These are phyloP conservation scores for Phalaenopsis equestris DNA, from an alignment of 106 monocot genomes.

Conservation along the genomic window DNA sequence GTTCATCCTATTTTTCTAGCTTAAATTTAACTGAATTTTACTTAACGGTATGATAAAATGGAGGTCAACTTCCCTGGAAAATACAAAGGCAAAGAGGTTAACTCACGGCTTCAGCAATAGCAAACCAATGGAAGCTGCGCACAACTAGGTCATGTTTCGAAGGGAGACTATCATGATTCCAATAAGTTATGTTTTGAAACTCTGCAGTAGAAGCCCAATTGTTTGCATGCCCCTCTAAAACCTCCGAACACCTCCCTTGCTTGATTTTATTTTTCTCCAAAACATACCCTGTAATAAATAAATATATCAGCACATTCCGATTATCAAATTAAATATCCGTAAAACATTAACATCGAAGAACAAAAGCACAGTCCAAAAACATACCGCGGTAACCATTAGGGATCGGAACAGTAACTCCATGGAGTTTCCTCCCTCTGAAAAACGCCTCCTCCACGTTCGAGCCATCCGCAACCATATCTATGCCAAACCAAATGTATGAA, in stretches of 20 bases:
- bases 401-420: slow-evolving; percentile 35
- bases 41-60: background rate
- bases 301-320: background rate
- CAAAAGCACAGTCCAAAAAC: background rate
- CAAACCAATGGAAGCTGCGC: slow-evolving; percentile 59
- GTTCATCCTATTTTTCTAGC: no score
- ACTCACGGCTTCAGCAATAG: slow-evolving; percentile 68
- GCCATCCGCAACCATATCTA: slow-evolving; percentile 47
- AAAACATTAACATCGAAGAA: background rate
- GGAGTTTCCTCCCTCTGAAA: slow-evolving; percentile 68
- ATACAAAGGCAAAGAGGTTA: background rate
- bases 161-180: slow-evolving; percentile 60
- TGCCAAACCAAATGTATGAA: background rate
- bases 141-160: slow-evolving; percentile 39
- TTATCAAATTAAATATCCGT: background rate
- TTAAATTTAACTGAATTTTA: background rate
- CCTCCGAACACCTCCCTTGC: background rate
- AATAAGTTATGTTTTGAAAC: slow-evolving; percentile 55
- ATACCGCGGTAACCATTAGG: slow-evolving; percentile 50
- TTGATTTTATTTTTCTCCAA: background rate
- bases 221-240: slow-evolving; percentile 11
- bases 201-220: slow-evolving; percentile 37
- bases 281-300: background rate
- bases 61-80: background rate
- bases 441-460: slow-evolving; percentile 46